Evolutionary conservation across 2,329 filamentous ascomycete genomes (phyloP).

Genomic region (Grosmannia penicillata): DNA sequence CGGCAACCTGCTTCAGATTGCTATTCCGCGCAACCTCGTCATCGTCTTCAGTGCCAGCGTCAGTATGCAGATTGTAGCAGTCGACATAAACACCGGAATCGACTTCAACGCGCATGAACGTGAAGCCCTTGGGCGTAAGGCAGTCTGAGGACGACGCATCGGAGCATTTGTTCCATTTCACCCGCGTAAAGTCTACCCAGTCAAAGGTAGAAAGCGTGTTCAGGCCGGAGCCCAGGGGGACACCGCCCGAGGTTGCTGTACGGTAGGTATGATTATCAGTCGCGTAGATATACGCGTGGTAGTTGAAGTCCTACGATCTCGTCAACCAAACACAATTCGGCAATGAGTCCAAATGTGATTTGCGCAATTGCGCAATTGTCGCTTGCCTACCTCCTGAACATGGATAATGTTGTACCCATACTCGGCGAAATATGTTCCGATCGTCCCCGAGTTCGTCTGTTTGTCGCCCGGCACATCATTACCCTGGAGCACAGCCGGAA

Average conservation of each 20-base stretch:
- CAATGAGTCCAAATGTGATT: no score
- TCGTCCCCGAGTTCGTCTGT: constrained; percentile 36
- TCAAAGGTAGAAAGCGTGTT: constrained; percentile 47
- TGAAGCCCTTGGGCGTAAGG: constrained; percentile 56
- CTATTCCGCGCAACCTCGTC: constrained; percentile 41
- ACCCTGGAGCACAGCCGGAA: constrained; percentile 38
- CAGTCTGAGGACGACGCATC: constrained; percentile 42
- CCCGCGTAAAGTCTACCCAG: constrained; percentile 39
- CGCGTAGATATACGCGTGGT: constrained; percentile 46
- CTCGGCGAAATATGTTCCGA: constrained; percentile 40
- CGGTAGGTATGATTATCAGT: constrained; percentile 44
- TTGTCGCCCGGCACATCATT: constrained; percentile 51
- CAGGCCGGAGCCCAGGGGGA: constrained; percentile 46
- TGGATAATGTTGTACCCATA: constrained; percentile 48
- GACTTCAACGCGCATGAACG: constrained; percentile 44
- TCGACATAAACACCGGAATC: constrained; percentile 41
- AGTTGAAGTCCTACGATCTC: constrained; percentile 43
- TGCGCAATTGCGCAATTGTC: background rate
- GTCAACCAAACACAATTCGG: no score
- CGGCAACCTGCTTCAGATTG: constrained; percentile 44
- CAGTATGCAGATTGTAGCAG: constrained; percentile 51
- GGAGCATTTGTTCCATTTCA: constrained; percentile 45
- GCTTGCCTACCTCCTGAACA: constrained; percentile 38
- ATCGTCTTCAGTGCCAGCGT: constrained; percentile 37
- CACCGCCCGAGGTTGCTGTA: constrained; percentile 50